These are phyloP conservation scores for Ascochyta rabiei DNA, from an alignment of 2,329 filamentous ascomycete genomes.

Conservation along the genomic window DNA sequence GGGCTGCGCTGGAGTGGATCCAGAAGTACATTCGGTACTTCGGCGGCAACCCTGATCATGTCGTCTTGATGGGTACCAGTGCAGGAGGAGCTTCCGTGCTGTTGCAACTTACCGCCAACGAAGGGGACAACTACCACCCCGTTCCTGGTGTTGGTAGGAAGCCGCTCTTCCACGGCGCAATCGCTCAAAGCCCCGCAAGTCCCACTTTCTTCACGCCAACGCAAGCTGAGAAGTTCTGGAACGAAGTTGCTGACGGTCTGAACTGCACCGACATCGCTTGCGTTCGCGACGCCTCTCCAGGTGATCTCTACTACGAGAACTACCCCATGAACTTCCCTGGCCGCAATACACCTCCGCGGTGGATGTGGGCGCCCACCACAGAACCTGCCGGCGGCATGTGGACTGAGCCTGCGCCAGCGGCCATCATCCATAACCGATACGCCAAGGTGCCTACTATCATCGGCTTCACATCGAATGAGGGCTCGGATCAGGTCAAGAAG, in stretches of 20 bases:
- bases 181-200: slow-evolving; percentile 40
- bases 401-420: slow-evolving; percentile 35
- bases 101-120: slow-evolving; percentile 39
- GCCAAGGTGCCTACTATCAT: slow-evolving; percentile 42
- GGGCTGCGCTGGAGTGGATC: slow-evolving; percentile 50
- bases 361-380: slow-evolving; percentile 46
- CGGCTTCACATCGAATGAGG: slow-evolving; percentile 46
- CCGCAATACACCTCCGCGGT: slow-evolving; percentile 39
- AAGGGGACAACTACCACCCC: slow-evolving; percentile 34
- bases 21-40: slow-evolving; percentile 53
- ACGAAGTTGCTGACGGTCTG: slow-evolving; percentile 37
- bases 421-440: slow-evolving; percentile 35
- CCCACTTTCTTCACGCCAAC: slow-evolving; percentile 41
- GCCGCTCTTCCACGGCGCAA: slow-evolving; percentile 40
- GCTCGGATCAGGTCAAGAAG: slow-evolving; percentile 50
- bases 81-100: slow-evolving; percentile 41
- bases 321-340: slow-evolving; percentile 43
- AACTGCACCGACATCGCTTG: slow-evolving; percentile 42
- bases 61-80: slow-evolving; percentile 53
- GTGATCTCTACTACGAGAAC: slow-evolving; percentile 42
- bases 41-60: slow-evolving; percentile 53
- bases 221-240: slow-evolving; percentile 41
- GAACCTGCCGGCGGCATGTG: slow-evolving; percentile 38
- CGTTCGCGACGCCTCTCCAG: slow-evolving; percentile 33
- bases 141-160: slow-evolving; percentile 37